A percentile compares a stretch with the other conserved stretches of the same genome.
phyloP scores from a whole-genome alignment of 1,284 basidiomycete species.

The Puccinia hordei region DNA sequence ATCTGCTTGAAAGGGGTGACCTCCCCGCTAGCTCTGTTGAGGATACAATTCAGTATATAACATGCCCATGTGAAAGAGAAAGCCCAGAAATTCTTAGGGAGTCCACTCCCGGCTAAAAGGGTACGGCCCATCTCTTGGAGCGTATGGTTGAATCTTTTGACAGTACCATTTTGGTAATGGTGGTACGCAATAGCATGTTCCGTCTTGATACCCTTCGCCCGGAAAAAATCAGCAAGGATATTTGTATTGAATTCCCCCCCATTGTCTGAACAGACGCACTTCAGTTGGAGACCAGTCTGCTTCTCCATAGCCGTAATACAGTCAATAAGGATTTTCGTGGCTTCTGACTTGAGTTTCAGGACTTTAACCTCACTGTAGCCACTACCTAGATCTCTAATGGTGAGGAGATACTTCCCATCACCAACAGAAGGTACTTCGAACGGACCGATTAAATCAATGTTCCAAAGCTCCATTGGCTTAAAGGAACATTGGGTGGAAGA shows the following conservation, averaged over 20 bases:
- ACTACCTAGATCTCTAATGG: background rate
- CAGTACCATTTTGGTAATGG: background rate
- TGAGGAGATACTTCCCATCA: background rate
- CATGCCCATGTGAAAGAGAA: slow-evolving; percentile 5
- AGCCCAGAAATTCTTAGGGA: background rate
- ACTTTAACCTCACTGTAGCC: slow-evolving; percentile 1
- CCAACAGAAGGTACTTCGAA: background rate
- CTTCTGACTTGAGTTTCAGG: no score
- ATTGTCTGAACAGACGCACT: no score
- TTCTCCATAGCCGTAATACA: no score
- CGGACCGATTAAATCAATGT: background rate
- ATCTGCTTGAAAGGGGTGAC: background rate
- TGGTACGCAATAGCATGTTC: background rate
- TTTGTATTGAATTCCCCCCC: no score
- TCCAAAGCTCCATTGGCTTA: background rate
- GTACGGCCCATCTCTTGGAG: slow-evolving; percentile 1
- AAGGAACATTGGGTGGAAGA: background rate
- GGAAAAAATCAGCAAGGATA: no score
- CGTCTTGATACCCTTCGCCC: no score
- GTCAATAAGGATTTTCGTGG: no score
- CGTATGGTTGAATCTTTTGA: background rate
- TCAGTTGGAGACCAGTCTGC: no score
- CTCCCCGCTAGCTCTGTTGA: background rate
- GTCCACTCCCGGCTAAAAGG: background rate
- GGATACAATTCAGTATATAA: background rate